These are phyloP conservation scores for Calonectria leucothoes DNA, from an alignment of 2,329 filamentous ascomycete genomes.

Conservation along the genomic window DNA sequence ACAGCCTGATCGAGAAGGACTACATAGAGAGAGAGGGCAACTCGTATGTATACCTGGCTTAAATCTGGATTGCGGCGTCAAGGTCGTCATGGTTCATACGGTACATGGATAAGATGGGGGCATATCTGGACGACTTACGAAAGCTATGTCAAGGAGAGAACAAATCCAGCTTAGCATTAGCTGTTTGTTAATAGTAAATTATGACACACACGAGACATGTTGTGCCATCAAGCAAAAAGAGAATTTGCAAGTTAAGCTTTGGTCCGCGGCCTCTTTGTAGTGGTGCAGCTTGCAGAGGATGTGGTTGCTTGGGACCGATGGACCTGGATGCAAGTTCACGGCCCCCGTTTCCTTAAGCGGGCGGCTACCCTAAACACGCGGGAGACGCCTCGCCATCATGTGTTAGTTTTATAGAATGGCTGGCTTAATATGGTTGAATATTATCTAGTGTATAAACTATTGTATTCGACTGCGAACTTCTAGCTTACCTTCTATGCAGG, in stretches of 20 bases:
- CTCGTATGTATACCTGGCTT: conserved; percentile 78
- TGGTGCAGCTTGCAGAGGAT: neutral
- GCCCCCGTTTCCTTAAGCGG: neutral
- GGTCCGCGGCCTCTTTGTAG: neutral
- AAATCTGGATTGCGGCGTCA: conserved; percentile 25
- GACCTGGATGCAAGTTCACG: neutral
- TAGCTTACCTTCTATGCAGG: neutral
- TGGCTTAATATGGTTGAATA: neutral
- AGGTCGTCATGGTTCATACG: neutral
- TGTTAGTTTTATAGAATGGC: neutral
- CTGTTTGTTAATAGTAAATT: conserved; percentile 8
- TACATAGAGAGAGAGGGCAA: conserved; percentile 86
- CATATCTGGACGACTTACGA: conserved; percentile 7
- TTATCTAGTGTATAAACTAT: neutral
- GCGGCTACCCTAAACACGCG: neutral
- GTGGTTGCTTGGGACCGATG: neutral
- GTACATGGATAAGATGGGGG: neutral
- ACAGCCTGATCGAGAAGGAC: conserved; percentile 89
- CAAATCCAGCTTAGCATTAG: neutral
- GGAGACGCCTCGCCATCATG: neutral
- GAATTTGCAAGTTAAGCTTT: neutral
- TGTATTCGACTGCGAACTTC: neutral
- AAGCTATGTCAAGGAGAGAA: neutral
- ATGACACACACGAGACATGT: neutral
- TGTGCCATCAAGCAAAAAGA: neutral